These are phyloP conservation scores for Fusarium marasasianum DNA, from an alignment of 2,329 filamentous ascomycete genomes.

Conservation along the genomic window DNA sequence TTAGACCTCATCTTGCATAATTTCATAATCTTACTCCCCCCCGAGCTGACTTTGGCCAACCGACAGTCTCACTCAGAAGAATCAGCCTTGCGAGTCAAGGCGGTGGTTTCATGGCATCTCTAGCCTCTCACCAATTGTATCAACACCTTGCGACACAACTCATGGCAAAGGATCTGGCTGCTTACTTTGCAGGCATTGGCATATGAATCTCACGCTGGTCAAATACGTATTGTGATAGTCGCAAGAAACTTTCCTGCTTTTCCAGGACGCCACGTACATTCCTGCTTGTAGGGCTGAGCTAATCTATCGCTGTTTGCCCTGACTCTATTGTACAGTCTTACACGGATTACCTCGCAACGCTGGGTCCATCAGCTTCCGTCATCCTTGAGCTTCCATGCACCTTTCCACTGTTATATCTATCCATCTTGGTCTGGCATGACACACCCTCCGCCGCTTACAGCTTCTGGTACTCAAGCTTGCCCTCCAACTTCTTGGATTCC, in stretches of 20 bases:
- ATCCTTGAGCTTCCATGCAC: conserved; percentile 22
- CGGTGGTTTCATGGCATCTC: not conserved
- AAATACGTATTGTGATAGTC: not conserved
- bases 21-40: conserved; percentile 2
- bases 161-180: not conserved
- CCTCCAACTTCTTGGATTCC: conserved; percentile 97
- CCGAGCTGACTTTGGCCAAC: conserved; percentile 1
- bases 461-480: conserved; percentile 98
- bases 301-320: conserved; percentile 29
- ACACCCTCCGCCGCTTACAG: conserved; percentile 62
- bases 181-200: not conserved
- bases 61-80: conserved; percentile 3
- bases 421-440: conserved; percentile 14
- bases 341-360: conserved; percentile 34
- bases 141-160: not conserved
- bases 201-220: conserved; percentile 16
- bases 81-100: conserved; percentile 16
- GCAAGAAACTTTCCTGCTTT: conserved; percentile 14
- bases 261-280: conserved; percentile 42
- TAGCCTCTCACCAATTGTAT: not conserved
- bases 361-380: conserved; percentile 25
- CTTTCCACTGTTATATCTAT: conserved; percentile 15
- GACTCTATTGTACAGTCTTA: conserved; percentile 45
- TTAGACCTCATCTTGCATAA: conserved; percentile 8
- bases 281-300: conserved; percentile 38